Conservation (phyloP, 495 filamentous ascomycete genomes). For the Xylaria intraflava region DNA sequence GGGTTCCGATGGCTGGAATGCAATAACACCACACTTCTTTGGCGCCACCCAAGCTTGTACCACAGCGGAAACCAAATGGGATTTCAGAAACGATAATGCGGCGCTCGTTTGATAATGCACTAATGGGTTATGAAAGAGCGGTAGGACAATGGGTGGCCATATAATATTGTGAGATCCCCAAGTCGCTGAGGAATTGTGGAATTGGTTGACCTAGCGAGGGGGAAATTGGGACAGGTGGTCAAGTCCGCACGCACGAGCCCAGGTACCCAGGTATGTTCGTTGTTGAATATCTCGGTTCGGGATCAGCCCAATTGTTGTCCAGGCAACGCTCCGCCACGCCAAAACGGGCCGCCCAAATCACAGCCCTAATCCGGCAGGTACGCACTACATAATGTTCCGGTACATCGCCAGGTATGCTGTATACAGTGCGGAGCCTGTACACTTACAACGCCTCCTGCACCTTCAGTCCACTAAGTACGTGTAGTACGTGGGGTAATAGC, state of each 20-base stretch:
- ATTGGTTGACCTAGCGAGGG: neutral
- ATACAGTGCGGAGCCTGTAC: no score
- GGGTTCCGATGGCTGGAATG: constrained; percentile 10
- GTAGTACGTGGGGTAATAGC: no score
- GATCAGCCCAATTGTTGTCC: neutral
- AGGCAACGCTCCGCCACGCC: constrained; percentile 1
- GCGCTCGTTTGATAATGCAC: neutral
- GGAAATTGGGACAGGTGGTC: neutral
- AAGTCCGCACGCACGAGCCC: neutral
- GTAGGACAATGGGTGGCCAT: neutral
- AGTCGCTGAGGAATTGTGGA: neutral
- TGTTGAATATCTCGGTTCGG: constrained; percentile 5
- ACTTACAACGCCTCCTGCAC: no score
- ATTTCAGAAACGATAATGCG: neutral
- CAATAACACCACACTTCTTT: neutral
- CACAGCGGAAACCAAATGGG: neutral
- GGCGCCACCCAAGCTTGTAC: neutral
- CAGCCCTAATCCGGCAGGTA: neutral
- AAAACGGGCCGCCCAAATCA: neutral
- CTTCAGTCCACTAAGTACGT: neutral
- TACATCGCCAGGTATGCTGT: no score
- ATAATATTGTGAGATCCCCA: neutral
- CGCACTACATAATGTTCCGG: no score
- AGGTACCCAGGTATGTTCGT: neutral
- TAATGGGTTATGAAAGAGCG: neutral